Percentiles rank a stretch among this genome's conserved stretches.
Evolutionary conservation across 192 early-diverging fungal species (phyloP).

Genomic region (Umbelopsis ramanniana): DNA sequence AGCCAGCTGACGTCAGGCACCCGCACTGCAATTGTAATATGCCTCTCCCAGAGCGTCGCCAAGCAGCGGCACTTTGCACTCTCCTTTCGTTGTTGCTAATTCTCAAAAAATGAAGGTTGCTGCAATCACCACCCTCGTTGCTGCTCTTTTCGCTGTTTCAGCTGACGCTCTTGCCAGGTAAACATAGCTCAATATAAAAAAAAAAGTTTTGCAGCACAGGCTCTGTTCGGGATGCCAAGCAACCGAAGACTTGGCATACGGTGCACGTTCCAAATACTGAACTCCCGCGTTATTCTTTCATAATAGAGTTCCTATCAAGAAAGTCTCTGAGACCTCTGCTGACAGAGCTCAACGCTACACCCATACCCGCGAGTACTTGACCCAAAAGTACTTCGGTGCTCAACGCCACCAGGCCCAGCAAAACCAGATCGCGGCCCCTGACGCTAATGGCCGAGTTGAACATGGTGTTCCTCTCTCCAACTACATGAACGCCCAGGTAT

Average conservation of each 20-base stretch:
- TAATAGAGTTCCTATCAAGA: constrained; percentile 66
- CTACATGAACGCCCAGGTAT: constrained; percentile 91
- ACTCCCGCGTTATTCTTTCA: neutral
- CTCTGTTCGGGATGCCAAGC: neutral
- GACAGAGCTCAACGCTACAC: constrained; percentile 65
- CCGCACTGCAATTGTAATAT: neutral
- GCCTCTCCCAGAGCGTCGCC: neutral
- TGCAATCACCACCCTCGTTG: constrained; percentile 21
- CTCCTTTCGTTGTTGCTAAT: neutral
- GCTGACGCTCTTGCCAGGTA: constrained; percentile 14
- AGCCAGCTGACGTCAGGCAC: constrained; percentile 21
- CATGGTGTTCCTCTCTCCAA: constrained; percentile 84
- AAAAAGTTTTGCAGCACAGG: neutral
- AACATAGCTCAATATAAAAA: neutral
- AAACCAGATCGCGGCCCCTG: constrained; percentile 49
- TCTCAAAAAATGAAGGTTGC: constrained; percentile 6
- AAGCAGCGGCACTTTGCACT: constrained; percentile 2
- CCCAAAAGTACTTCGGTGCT: constrained; percentile 79
- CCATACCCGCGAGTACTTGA: constrained; percentile 66
- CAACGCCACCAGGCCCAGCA: constrained; percentile 21
- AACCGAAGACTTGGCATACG: neutral
- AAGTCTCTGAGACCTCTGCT: constrained; percentile 62
- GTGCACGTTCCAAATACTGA: constrained; percentile 6
- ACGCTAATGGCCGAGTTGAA: constrained; percentile 57
- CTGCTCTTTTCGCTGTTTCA: constrained; percentile 17